These are phyloP conservation scores for Cordyceps fumosorosea DNA, from an alignment of 2,329 filamentous ascomycete genomes.

Conservation along the genomic window DNA sequence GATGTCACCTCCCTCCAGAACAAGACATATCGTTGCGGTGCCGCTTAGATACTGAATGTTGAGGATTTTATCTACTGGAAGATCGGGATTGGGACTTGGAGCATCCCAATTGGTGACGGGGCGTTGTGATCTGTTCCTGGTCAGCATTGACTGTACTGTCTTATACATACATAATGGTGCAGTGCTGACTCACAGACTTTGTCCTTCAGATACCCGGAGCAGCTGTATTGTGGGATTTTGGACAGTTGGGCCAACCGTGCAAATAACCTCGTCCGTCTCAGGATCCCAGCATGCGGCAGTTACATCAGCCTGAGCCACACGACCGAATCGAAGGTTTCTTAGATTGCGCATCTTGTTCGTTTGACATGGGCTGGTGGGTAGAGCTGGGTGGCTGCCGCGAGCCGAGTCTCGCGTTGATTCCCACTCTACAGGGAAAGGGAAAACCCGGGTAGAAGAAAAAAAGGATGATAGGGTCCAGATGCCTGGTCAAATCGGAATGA, in stretches of 20 bases:
- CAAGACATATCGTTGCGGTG: slow-evolving; percentile 67
- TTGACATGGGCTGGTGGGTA: not conserved
- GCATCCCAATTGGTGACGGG: slow-evolving; percentile 82
- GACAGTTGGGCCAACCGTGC: slow-evolving; percentile 74
- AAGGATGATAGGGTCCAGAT: not conserved
- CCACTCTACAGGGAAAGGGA: not conserved
- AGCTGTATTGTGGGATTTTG: slow-evolving; percentile 68
- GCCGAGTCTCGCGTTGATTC: not conserved
- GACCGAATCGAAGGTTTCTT: slow-evolving; percentile 65
- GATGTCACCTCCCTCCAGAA: slow-evolving; percentile 87
- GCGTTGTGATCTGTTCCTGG: slow-evolving; percentile 23
- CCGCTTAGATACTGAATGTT: slow-evolving; percentile 82
- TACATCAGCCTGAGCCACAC: slow-evolving; percentile 57
- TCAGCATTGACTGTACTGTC: slow-evolving; percentile 16
- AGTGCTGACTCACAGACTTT: slow-evolving; percentile 33
- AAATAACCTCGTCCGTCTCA: slow-evolving; percentile 68
- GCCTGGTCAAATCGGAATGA: not conserved
- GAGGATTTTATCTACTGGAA: slow-evolving; percentile 68
- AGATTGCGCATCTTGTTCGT: slow-evolving; percentile 71
- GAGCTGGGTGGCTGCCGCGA: not conserved
- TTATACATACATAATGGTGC: not conserved
- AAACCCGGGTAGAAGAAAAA: not conserved
- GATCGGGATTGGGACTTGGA: slow-evolving; percentile 68
- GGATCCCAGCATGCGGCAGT: slow-evolving; percentile 84
- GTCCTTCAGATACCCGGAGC: slow-evolving; percentile 43